Conservation (phyloP, 75 land plant genomes). For the Picea sitchensis region DNA sequence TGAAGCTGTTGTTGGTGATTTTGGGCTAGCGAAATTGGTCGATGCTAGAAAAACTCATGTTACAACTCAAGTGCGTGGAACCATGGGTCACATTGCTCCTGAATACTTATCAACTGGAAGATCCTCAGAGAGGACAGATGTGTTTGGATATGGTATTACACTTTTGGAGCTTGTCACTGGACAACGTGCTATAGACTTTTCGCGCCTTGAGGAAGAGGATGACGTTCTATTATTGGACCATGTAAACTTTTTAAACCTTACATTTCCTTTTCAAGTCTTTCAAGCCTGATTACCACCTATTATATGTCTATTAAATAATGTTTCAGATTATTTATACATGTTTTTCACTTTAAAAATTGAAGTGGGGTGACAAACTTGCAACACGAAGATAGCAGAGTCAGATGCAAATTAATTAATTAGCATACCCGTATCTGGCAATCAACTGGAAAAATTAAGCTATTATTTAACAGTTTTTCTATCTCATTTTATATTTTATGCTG, state of each 20-base stretch:
- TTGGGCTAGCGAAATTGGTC: conserved; percentile 87
- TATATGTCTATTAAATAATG: too few relatives aligned
- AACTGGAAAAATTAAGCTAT: too few relatives aligned
- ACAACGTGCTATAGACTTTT: conserved; percentile 52
- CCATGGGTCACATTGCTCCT: conserved; percentile 89
- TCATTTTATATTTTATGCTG: too few relatives aligned
- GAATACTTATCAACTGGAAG: conserved; percentile 92
- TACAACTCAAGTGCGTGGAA: conserved; percentile 87
- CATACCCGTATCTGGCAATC: too few relatives aligned
- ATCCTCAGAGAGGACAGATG: conserved; percentile 92
- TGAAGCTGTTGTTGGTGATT: conserved; percentile 92
- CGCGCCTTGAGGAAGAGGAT: conserved; percentile 19
- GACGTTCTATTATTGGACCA: conserved; percentile 38
- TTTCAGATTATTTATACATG: too few relatives aligned
- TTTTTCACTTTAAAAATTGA: too few relatives aligned
- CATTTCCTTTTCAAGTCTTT: too few relatives aligned
- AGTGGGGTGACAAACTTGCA: too few relatives aligned
- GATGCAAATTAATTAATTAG: too few relatives aligned
- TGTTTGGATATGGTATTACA: conserved; percentile 81
- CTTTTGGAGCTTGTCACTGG: conserved; percentile 84
- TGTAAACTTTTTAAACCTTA: conserved; percentile 8
- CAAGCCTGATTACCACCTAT: too few relatives aligned
- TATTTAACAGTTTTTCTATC: too few relatives aligned
- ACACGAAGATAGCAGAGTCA: too few relatives aligned
- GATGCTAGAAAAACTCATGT: conserved; percentile 82